Evolutionary conservation across 371 early-diverging fungal species (phyloP), one percentile per base, ranked within the genome.

Genomic region (Haplosporangium sp.): DNA sequence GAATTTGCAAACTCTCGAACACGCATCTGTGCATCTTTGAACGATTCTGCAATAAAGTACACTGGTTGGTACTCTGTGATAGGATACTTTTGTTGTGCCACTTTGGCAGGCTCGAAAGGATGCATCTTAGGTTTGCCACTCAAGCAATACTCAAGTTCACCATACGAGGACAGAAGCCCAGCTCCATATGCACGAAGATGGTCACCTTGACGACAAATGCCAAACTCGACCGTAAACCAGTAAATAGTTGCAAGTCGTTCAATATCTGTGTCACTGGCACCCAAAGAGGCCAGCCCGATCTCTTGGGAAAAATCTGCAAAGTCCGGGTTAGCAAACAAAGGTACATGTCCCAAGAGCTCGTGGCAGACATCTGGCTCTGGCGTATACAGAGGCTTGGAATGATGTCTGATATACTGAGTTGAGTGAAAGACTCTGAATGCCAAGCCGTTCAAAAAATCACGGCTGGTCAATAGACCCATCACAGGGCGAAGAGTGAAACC

Each of bases 401-500:
- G 90, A 77, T 98, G 97, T 13, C 98, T 93, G 72, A 97, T 96
- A 76, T 98, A 98, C 85, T 98, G 98, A 3, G 98, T 98, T 53
- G 94, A 94, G 77, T 97, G 95, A 86, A 98, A 98, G 6, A 97
- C 97, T 42, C 98, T 88, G 89, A 98, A 98, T 2, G 98, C 98
- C 69, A 98, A 90, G 17, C 95, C 95, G 76, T 97, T 97, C 75
- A 98, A 83, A 77, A 98, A 98, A 84, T 98, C 97, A 37, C 98
- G 88, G 17, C 96, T 93, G 8, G 95, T 93, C 59, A 98, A 85
- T 20, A 98, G 86, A 2, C 97, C 98, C 96, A 96, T 97, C 62
- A 97, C 97, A 10, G 98, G 98, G 37, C 98, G 93, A 65, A 98
- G 77, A 8, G 97, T 96, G 79, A 96, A 98, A 0, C 98, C 98